phyloP scores from a whole-genome alignment of 2,329 filamentous ascomycete genomes.

The Teratosphaeria nubilosa region DNA sequence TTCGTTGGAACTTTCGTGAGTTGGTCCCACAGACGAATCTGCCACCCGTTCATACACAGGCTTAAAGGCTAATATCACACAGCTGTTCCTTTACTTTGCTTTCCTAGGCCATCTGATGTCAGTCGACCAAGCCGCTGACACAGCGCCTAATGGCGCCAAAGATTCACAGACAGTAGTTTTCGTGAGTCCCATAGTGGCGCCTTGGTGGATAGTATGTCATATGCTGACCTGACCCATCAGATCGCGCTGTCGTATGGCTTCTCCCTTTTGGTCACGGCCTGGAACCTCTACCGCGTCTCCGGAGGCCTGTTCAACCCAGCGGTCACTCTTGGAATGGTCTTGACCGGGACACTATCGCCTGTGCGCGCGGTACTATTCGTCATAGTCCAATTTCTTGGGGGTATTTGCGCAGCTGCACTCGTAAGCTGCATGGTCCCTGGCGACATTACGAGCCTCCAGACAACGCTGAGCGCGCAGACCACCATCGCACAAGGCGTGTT shows the following conservation, averaged over 20 bases:
- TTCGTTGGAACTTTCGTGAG: neutral
- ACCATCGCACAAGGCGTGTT: conserved; percentile 20
- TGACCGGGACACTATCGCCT: conserved; percentile 17
- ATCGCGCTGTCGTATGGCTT: conserved; percentile 23
- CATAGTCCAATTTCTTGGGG: conserved; percentile 20
- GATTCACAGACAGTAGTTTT: conserved; percentile 18
- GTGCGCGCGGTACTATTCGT: conserved; percentile 16
- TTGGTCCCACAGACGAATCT: neutral
- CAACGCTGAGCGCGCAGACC: neutral
- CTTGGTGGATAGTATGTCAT: neutral
- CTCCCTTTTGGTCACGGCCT: conserved; percentile 21
- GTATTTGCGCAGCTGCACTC: conserved; percentile 22
- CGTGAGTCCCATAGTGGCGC: neutral
- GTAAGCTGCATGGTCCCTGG: conserved; percentile 16
- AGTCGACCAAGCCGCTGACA: conserved; percentile 9
- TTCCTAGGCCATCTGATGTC: conserved; percentile 20
- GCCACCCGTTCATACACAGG: neutral
- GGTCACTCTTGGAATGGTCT: conserved; percentile 22
- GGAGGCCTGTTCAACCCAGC: conserved; percentile 21
- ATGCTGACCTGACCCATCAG: neutral
- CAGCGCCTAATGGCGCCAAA: conserved; percentile 9
- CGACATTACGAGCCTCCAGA: neutral
- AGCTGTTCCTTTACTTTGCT: conserved; percentile 24
- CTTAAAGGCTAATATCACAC: neutral
- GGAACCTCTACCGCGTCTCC: conserved; percentile 21